Conservation (phyloP, 345 rosid genomes). For the Cardiospermum halicacabum region DNA sequence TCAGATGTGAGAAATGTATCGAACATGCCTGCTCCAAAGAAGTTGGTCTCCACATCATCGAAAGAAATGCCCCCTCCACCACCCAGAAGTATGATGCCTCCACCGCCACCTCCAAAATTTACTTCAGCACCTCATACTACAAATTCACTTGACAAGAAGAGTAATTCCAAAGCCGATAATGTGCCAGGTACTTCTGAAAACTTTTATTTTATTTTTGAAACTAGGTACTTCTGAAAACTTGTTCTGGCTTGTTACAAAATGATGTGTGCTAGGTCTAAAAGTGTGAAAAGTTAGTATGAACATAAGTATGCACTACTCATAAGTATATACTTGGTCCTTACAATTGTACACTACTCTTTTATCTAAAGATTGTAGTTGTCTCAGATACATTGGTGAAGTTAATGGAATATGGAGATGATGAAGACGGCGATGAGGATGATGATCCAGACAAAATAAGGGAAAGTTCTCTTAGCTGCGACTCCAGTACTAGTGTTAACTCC, state of each 20-base stretch:
- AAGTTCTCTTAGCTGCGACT: constrained; percentile 19
- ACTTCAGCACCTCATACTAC: constrained; percentile 23
- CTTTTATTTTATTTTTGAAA: neutral
- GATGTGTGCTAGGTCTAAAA: neutral
- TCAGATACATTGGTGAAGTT: constrained; percentile 79
- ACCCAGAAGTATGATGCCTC: constrained; percentile 52
- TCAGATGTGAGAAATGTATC: constrained; percentile 28
- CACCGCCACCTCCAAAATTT: constrained; percentile 52
- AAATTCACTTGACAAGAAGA: constrained; percentile 22
- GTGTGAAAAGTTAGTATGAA: constrained; percentile 5
- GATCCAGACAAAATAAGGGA: constrained; percentile 40
- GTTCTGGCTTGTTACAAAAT: neutral
- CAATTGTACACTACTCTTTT: constrained; percentile 1
- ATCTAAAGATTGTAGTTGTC: constrained; percentile 14
- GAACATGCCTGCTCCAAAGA: constrained; percentile 49
- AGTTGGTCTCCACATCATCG: constrained; percentile 26
- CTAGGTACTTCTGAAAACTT: constrained; percentile 42
- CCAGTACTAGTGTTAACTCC: constrained; percentile 13
- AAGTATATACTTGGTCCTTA: neutral
- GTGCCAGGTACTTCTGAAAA: constrained; percentile 46
- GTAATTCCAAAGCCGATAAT: constrained; percentile 25
- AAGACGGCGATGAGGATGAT: constrained; percentile 61
- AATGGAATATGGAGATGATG: constrained; percentile 73
- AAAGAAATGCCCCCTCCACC: constrained; percentile 41
- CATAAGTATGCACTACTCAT: neutral